Evolutionary conservation across 106 monocot genomes (phyloP).

Genomic region (Acanthochlamys bracteata): DNA sequence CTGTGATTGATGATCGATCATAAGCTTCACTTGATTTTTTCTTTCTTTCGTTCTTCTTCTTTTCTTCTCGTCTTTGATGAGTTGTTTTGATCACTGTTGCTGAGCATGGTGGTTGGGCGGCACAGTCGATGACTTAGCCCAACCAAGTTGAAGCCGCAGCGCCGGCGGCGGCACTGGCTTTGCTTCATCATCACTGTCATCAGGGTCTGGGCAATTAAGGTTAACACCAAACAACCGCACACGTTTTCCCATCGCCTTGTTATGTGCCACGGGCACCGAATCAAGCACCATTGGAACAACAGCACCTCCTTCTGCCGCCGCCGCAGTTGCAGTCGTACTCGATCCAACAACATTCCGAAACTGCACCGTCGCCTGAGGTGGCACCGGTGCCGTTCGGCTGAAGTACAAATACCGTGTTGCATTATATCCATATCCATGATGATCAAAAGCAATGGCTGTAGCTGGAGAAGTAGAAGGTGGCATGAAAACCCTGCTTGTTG

Average conservation of each 20-base stretch:
- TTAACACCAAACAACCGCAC: constrained; percentile 9
- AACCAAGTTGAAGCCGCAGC: neutral
- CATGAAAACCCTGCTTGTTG: constrained; percentile 5
- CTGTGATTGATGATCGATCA: no score
- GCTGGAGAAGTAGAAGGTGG: constrained; percentile 8
- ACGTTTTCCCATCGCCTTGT: neutral
- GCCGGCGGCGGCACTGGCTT: neutral
- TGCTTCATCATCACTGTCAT: neutral
- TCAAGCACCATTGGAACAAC: constrained; percentile 7
- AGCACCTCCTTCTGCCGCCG: neutral
- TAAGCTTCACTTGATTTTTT: neutral
- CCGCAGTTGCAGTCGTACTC: neutral
- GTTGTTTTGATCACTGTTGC: neutral
- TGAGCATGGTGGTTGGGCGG: neutral
- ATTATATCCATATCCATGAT: constrained; percentile 12
- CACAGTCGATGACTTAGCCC: neutral
- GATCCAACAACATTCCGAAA: neutral
- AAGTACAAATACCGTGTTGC: constrained; percentile 21
- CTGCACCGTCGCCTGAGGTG: neutral
- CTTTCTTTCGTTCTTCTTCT: neutral
- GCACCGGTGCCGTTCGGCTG: constrained; percentile 6
- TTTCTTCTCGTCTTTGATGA: neutral
- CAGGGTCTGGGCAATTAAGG: constrained; percentile 3
- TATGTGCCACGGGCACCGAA: constrained; percentile 12
- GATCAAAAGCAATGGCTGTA: neutral